Evolutionary conservation across 192 early-diverging fungal species (phyloP), one percentile per base, ranked within the genome.

Genomic region (Spinellus fusiger): DNA sequence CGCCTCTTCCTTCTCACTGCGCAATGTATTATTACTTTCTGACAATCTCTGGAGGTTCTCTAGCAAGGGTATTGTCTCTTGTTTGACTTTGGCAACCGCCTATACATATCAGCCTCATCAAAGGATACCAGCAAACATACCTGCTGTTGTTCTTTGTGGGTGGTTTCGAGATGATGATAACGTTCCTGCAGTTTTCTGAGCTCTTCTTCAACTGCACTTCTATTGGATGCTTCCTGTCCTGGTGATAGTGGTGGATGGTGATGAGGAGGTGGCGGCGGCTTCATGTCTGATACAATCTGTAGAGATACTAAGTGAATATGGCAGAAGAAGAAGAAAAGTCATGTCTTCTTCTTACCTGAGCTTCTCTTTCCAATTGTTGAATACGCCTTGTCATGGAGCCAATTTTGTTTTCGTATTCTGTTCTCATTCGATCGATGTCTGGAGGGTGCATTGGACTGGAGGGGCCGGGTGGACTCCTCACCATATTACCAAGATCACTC

Each of bases 111-210:
- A 52, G 56, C 20, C 15, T 48, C n/a, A 25, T 2, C 49, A 37
- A 29, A 28, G 1, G 20, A 57, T 38, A 26, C 4, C 46, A 62
- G 61, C 15, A 5, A 44, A 5, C 25, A 44, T 54, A 88, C 86
- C 74, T 88, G 82, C 62, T 89, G 86, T 68, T 89, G 88, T 32
- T 83, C 82, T 44, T 74, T 71, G 62, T 84, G 82, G 52, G 89
- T 87, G 37, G 84, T 82, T 40, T 86, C 78, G 49, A 90, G 70
- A 33, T 78, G 78, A 55, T 79, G 75, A 61, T 75, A 85, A 22
- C 88, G 59, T 18, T 67, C 58, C 22, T 67, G 49, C 52, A 59
- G 22, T 28, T 58, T 59, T 23, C 56, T 56, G 26, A 62, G 61
- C 51, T 61, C 37, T 34, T 69, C 66, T 56, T 69, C 52, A 15